Conservation (phyloP, 2,329 filamentous ascomycete species). For the Nectriaceae sp. region DNA sequence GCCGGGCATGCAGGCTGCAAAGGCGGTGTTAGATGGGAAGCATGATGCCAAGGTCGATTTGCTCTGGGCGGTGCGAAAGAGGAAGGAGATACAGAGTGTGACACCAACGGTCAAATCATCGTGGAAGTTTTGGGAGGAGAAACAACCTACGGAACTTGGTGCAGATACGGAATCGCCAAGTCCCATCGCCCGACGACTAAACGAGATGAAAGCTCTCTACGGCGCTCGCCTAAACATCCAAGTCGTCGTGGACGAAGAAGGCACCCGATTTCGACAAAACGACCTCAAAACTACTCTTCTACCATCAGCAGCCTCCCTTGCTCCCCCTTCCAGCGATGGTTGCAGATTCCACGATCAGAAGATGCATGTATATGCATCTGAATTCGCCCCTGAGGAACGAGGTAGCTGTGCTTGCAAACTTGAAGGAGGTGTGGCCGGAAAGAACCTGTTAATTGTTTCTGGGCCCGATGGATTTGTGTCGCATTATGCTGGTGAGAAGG, state of each 20-base stretch:
- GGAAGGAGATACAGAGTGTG: constrained; percentile 50
- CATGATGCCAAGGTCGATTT: constrained; percentile 57
- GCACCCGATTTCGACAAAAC: constrained; percentile 60
- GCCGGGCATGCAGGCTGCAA: constrained; percentile 79
- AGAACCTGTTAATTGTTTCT: constrained; percentile 77
- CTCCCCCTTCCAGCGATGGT: constrained; percentile 13
- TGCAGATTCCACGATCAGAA: constrained; percentile 35
- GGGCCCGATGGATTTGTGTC: constrained; percentile 89
- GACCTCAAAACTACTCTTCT: constrained; percentile 45
- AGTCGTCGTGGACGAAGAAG: constrained; percentile 83
- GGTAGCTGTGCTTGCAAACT: constrained; percentile 28
- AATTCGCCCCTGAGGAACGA: constrained; percentile 32
- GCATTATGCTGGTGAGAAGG: constrained; percentile 76
- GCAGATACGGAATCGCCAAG: constrained; percentile 34
- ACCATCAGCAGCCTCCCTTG: neutral
- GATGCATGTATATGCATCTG: constrained; percentile 31
- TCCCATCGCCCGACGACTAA: constrained; percentile 63
- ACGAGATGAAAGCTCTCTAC: constrained; percentile 59
- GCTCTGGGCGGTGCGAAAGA: constrained; percentile 75
- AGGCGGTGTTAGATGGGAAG: constrained; percentile 54
- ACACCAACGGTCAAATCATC: constrained; percentile 17
- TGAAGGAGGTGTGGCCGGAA: constrained; percentile 38
- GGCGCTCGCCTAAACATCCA: constrained; percentile 62
- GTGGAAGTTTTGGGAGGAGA: constrained; percentile 26
- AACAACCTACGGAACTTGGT: constrained; percentile 20